Conservation (phyloP, 1,284 basidiomycete species). For the Golubevia sp. region DNA sequence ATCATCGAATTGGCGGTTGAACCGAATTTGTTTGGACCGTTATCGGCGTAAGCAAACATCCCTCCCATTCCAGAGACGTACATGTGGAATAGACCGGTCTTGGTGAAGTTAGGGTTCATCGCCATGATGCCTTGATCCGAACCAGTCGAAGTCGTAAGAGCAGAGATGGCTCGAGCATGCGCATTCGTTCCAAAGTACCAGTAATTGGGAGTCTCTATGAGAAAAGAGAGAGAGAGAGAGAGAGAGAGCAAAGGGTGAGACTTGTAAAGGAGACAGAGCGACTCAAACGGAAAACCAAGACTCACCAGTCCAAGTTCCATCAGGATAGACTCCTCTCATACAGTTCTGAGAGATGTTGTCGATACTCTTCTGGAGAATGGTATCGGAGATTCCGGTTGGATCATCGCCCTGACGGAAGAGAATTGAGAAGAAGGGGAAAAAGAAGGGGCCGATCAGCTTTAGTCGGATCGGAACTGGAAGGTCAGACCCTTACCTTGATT, state of each 20-base stretch:
- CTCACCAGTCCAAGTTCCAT: slow-evolving; percentile 60
- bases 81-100: slow-evolving; percentile 60
- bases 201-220: slow-evolving; percentile 60
- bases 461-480: no score
- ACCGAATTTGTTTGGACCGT: slow-evolving; percentile 60
- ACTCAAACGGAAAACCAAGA: no score
- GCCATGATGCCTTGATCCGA: slow-evolving; percentile 48
- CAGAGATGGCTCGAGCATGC: slow-evolving; percentile 45
- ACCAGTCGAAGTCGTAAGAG: slow-evolving; percentile 53
- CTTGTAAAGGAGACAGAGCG: no score
- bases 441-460: no score
- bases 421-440: no score
- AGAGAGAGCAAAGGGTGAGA: no score
- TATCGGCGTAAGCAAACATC: slow-evolving; percentile 58
- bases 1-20: slow-evolving; percentile 35
- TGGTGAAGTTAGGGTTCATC: slow-evolving; percentile 23
- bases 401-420: slow-evolving; percentile 16
- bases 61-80: slow-evolving; percentile 54
- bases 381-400: slow-evolving; percentile 27
- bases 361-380: slow-evolving; percentile 40
- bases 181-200: slow-evolving; percentile 61
- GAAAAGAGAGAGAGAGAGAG: no score
- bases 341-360: slow-evolving; percentile 54
- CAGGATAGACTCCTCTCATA: slow-evolving; percentile 50
- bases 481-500: slow-evolving; percentile 45